Base-by-base conservation (phyloP, 75 land plant genomes). In the Selaginella moellendorffii region DNA sequence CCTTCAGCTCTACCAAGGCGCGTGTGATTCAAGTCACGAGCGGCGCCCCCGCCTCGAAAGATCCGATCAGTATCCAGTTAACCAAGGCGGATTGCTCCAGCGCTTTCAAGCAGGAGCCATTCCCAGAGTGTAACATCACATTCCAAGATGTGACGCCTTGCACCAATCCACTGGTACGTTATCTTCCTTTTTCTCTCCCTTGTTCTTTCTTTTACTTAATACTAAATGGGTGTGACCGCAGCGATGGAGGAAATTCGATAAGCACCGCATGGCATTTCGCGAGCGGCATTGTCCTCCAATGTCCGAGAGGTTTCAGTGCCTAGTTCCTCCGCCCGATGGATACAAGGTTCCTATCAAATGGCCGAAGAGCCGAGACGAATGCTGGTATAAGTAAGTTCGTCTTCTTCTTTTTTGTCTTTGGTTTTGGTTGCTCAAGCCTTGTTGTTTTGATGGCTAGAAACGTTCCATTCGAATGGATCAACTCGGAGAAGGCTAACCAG, bases 381-480 rank as follows among this genome's bases (percentile, higher is more conserved):
- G 86, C 67, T 91, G 97, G 97, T 91, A 88, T 75, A 82, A 82
- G 97, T 91, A 36, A n/a, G 14, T 36, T 5, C 5, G 46, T 36
- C 5, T 36, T 5, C 14, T 5, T 36, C 46, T 5, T 36, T 5
- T 5, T 36, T 36, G 14, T 36, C 14, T 14, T 36, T 36, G 5
- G 46, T 14, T 36, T 5, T 36, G 14, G 14, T 5, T 5, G 14
- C 14, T 5, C 46, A 36, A 5, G 5, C 46, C 14, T 36, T 5
- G 46, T 5, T 36, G 5, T 36, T 5, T 36, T 36, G 46, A 5
- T 36, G 5, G 14, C 5, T 82, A 91, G 97, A 75, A 91, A 91
- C 76, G 97, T 91, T 19, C 97, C 97, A 20, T 91, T 88, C 75
- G 84, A 91, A 62, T 91, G 97, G 97, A 91, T 91, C 65, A 91